Percentiles rank a stretch among this genome's conserved stretches.
phyloP scores from a whole-genome alignment of 2,329 filamentous ascomycete genomes.

The Paecilomyces sp. region DNA sequence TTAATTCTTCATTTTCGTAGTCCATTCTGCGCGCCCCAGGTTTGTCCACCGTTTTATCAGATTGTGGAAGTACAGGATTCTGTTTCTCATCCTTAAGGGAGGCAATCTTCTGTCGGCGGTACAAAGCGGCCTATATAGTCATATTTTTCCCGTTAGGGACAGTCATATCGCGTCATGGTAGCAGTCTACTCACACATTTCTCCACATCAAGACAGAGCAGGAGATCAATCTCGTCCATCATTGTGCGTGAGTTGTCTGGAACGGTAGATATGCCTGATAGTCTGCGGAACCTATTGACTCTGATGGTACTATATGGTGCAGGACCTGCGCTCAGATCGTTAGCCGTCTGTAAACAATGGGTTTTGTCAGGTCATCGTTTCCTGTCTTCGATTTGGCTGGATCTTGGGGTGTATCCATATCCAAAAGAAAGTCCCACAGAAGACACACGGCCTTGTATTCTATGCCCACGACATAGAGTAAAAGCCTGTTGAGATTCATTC shows the following conservation, averaged over 20 bases:
- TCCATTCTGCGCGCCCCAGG: not conserved
- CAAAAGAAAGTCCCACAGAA: not conserved
- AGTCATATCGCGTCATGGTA: not conserved
- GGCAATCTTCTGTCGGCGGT: not conserved
- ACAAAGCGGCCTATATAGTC: not conserved
- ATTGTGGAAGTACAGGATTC: not conserved
- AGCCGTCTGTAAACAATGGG: not conserved
- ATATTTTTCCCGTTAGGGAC: not conserved
- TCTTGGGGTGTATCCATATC: not conserved
- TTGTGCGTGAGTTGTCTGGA: not conserved
- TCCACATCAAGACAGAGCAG: not conserved
- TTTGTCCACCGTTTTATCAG: not conserved
- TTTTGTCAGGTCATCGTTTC: not conserved
- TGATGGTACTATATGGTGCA: not conserved
- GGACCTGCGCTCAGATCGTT: not conserved
- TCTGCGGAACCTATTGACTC: not conserved
- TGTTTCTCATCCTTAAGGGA: not conserved
- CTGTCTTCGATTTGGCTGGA: not conserved
- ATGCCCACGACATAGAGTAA: too few species aligned
- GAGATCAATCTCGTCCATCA: not conserved
- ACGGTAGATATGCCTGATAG: not conserved
- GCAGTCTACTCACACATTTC: not conserved
- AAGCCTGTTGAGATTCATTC: too few species aligned
- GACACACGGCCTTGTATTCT: not conserved
- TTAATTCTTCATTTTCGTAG: not conserved